Evolutionary conservation across 2,329 filamentous ascomycete species (phyloP), one percentile per base, ranked within the genome.

Genomic region (Hymenotorrendiella dingleyae): DNA sequence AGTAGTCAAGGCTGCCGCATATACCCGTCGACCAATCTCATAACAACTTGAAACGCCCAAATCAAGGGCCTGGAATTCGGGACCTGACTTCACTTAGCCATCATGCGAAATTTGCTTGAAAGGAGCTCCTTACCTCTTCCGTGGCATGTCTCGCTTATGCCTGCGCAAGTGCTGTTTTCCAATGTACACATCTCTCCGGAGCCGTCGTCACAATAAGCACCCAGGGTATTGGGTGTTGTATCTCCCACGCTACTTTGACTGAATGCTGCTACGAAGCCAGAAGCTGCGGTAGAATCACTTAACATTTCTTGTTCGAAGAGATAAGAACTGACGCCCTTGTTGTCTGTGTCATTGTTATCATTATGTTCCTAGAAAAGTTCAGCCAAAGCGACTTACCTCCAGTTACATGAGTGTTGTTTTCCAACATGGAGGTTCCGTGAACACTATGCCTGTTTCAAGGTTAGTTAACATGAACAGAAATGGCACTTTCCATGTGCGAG

Each of bases 211-310:
- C 90, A 96, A 68, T 79, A 94, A 1, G 90, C 86, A 1, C 90
- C 90, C 2, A 86, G 72, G 1, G 90, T 77, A 54, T 95, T 96
- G 2, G 90, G 90, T 1, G 84, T 85, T 0, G 88, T 94, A 57
- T 96, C 91, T 24, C 88, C 91, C 7, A 95, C 88, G 50, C 84
- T 94, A 9, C 89, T 80, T 62, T 96, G 91, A 3, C 87, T 93
- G 63, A 96, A 96, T 9, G 87, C 90, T 6, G 89, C 89, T 1
- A 96, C 85, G 53, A 94, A 95, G 9, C 74, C 76, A 2, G 78
- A 68, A 0, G 76, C 73, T n/a, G 80, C 80, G 11, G 67, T 71
- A 1, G 68, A 55, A 26, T 78, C 71, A n/a, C 62, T 67, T 3
- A 67, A 59, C 43, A 83, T 72, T 32, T 76, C 79, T 52, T 83